Evolutionary conservation across 2,329 filamentous ascomycete genomes (phyloP), one percentile per base, ranked within the genome.

Genomic region (Torrubiella hemipterigena): DNA sequence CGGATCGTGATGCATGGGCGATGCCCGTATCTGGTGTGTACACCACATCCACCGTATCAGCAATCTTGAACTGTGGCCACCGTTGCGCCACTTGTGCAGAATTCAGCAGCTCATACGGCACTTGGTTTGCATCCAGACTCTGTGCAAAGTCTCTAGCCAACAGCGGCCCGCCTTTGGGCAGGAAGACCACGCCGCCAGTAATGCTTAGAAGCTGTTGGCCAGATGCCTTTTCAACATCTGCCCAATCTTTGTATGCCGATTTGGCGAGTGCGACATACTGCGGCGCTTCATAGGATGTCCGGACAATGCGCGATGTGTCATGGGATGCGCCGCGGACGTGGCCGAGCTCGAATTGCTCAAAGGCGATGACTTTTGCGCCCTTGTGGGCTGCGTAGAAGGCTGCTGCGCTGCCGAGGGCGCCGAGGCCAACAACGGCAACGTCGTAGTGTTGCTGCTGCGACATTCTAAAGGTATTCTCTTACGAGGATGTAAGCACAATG

Each of bases 301-400:
- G 38, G 7, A 47, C 34, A 4, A 47, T 47, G 2, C 44, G 39
- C 0, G 44, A 47, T 1, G 44, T 47, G n/a, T 47, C 44, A 22
- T 44, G 40, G 0, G 44, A 47, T 2, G 44, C 42, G 14, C 44
- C 44, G 12, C 38, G 40, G 3, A 47, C 33, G 9, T 47, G 37
- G 1, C 44, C 44, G 13, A 47, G 36, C 17, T 47, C 44, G 15
- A 43, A 47, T 9, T 47, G 44, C 12, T 47, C 43, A 8, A 47
- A 46, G 2, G 33, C 41, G 6, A 47, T 40, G 1, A 46, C 44
- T 4, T 34, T 43, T 4, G 35, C 40, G 5, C 44, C 44, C 21
- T 43, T 47, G n/a, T 32, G 29, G 2, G 44, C 33, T 2, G 36
- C 38, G 5, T 42, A 32, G 17, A 38, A 42, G 6, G 35, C 38